Percentiles rank a stretch among this genome's conserved stretches.
These are phyloP conservation scores for Amoebophrya sp. DNA, from an alignment of 169 alveolate species.

Conservation along the genomic window DNA sequence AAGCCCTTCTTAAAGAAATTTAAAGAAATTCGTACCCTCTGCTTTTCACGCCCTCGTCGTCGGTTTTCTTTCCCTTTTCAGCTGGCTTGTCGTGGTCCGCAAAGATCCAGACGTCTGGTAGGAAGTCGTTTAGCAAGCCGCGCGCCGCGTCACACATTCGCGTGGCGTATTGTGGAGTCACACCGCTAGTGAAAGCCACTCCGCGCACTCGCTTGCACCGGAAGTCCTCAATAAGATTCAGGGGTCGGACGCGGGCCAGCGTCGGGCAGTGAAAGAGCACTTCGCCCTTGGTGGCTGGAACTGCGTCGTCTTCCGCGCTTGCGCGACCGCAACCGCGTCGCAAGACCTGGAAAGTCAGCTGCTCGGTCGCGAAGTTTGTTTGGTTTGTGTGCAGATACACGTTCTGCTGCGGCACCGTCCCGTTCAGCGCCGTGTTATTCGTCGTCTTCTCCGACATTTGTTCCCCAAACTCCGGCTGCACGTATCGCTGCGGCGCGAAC, in stretches of 20 bases:
- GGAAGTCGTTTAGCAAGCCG: slow-evolving; percentile 66
- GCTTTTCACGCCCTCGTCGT: slow-evolving; percentile 31
- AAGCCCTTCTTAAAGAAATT: too few species aligned
- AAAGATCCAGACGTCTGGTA: slow-evolving; percentile 76
- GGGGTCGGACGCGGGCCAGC: neutral
- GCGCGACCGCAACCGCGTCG: neutral
- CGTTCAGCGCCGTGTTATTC: neutral
- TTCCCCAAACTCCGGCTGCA: too few species aligned
- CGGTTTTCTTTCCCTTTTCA: slow-evolving; percentile 39
- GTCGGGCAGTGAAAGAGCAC: neutral
- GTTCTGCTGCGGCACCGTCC: neutral
- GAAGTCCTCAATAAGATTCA: slow-evolving; percentile 47
- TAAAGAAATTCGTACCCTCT: slow-evolving; percentile 49
- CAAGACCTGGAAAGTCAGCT: neutral
- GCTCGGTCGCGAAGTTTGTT: neutral
- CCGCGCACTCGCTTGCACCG: slow-evolving; percentile 70
- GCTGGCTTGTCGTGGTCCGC: slow-evolving; percentile 58
- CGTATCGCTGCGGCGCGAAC: neutral
- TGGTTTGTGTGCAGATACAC: neutral
- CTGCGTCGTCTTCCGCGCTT: neutral
- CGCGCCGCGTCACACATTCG: slow-evolving; percentile 63
- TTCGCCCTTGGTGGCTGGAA: neutral
- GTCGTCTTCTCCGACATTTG: too few species aligned
- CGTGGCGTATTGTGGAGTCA: slow-evolving; percentile 56
- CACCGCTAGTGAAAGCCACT: slow-evolving; percentile 49